Evolutionary conservation across 371 early-diverging fungal species (phyloP).

Genomic region (Mucor indicus): DNA sequence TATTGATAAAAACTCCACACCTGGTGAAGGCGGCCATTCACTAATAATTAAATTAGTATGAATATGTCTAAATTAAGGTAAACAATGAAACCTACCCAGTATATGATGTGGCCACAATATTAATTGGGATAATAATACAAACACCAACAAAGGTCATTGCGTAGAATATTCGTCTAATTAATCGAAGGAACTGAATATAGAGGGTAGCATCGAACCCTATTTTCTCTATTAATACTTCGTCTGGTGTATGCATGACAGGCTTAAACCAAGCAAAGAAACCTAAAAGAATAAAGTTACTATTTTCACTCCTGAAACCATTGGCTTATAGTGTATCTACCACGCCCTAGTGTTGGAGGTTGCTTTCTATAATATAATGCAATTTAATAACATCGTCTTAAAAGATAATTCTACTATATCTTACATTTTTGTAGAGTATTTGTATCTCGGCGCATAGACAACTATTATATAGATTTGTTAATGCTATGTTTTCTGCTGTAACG

Average conservation of each 20-base stretch:
- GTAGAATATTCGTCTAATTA: slow-evolving; percentile 58
- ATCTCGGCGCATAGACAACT: slow-evolving; percentile 35
- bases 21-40: slow-evolving; percentile 36
- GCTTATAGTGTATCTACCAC: no score
- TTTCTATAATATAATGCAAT: slow-evolving; percentile 40
- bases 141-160: slow-evolving; percentile 59
- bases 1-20: slow-evolving; percentile 38
- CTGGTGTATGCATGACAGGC: slow-evolving; percentile 58
- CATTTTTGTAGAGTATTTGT: slow-evolving; percentile 43
- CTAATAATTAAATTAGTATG: slow-evolving; percentile 13
- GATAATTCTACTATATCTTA: slow-evolving; percentile 14
- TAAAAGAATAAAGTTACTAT: neutral
- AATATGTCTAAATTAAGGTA: neutral
- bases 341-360: slow-evolving; percentile 59
- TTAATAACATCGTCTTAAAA: neutral
- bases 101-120: slow-evolving; percentile 53
- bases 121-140: slow-evolving; percentile 61
- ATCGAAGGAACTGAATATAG: slow-evolving; percentile 71
- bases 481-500: neutral
- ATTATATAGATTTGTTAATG: neutral
- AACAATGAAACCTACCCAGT: slow-evolving; percentile 50
- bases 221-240: slow-evolving; percentile 57
- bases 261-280: slow-evolving; percentile 67
- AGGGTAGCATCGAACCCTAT: slow-evolving; percentile 79
- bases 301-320: neutral